Evolutionary conservation across 2,329 filamentous ascomycete genomes (phyloP).

Genomic region (Aspergillus texensis): DNA sequence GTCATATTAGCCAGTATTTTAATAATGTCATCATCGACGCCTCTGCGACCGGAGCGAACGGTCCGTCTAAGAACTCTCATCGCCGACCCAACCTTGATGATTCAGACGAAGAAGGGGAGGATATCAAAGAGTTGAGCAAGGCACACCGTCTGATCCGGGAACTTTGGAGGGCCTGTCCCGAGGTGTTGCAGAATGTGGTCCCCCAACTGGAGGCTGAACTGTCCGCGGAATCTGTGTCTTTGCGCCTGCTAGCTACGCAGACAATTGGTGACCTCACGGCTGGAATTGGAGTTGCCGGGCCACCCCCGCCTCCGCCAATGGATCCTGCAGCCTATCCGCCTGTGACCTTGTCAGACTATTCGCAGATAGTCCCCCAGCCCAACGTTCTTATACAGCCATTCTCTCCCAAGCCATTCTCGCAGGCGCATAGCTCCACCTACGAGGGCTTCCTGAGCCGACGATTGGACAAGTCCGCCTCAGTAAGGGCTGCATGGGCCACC

Average conservation of each 20-base stretch:
- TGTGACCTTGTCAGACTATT: conserved; percentile 46
- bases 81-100: conserved; percentile 59
- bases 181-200: conserved; percentile 88
- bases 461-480: conserved; percentile 81
- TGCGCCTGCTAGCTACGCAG: conserved; percentile 86
- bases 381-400: conserved; percentile 77
- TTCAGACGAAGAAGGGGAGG: conserved; percentile 72
- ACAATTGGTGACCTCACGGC: conserved; percentile 94
- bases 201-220: conserved; percentile 92
- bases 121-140: conserved; percentile 84
- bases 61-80: conserved; percentile 44
- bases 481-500: conserved; percentile 84
- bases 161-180: conserved; percentile 87
- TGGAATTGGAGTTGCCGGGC: conserved; percentile 88
- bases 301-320: conserved; percentile 70
- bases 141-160: conserved; percentile 88
- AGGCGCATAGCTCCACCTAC: conserved; percentile 77
- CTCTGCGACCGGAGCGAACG: conserved; percentile 62
- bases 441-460: conserved; percentile 81
- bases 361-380: conserved; percentile 54
- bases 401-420: conserved; percentile 86
- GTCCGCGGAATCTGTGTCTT: conserved; percentile 81
- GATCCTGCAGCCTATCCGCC: conserved; percentile 87
- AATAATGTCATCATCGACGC: conserved; percentile 94
- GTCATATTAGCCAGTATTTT: conserved; percentile 94